phyloP scores from a whole-genome alignment of 208 protist genomes.

The Lotmaria passim region DNA sequence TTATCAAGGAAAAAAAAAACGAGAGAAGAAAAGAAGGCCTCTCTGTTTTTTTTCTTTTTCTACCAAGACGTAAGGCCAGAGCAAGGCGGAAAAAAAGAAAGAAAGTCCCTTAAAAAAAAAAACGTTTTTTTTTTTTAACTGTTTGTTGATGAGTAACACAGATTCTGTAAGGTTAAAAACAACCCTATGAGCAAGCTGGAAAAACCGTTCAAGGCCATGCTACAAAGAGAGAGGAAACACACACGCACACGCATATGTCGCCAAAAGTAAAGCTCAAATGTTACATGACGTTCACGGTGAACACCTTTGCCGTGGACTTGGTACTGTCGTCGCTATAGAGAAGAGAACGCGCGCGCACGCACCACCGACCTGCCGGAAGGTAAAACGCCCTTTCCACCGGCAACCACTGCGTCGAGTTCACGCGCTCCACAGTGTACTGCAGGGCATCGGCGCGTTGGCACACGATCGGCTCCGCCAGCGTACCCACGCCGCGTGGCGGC shows the following conservation, averaged over 20 bases:
- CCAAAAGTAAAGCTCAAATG: background rate
- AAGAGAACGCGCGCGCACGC: constrained; percentile 63
- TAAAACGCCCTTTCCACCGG: constrained; percentile 50
- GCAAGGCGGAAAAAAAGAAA: constrained; percentile 2
- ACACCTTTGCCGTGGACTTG: constrained; percentile 64
- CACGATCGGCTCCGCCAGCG: constrained; percentile 20
- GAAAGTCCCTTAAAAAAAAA: constrained; percentile 9
- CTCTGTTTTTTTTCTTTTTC: background rate
- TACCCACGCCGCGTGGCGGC: constrained; percentile 2
- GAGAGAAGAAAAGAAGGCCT: background rate
- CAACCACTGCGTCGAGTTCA: constrained; percentile 62
- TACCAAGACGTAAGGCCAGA: background rate
- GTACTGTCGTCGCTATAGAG: constrained; percentile 35
- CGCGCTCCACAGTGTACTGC: constrained; percentile 67
- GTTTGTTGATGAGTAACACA: too few species aligned
- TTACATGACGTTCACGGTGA: constrained; percentile 61
- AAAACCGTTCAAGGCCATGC: background rate
- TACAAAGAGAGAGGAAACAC: background rate
- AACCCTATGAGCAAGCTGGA: too few species aligned
- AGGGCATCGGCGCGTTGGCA: constrained; percentile 32
- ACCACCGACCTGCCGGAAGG: constrained; percentile 81
- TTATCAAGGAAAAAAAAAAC: constrained; percentile 3
- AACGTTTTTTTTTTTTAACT: too few species aligned
- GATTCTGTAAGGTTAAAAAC: too few species aligned
- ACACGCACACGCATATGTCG: background rate